Conservation (phyloP, 2,329 filamentous ascomycete genomes). For the Trichothecium roseum region DNA sequence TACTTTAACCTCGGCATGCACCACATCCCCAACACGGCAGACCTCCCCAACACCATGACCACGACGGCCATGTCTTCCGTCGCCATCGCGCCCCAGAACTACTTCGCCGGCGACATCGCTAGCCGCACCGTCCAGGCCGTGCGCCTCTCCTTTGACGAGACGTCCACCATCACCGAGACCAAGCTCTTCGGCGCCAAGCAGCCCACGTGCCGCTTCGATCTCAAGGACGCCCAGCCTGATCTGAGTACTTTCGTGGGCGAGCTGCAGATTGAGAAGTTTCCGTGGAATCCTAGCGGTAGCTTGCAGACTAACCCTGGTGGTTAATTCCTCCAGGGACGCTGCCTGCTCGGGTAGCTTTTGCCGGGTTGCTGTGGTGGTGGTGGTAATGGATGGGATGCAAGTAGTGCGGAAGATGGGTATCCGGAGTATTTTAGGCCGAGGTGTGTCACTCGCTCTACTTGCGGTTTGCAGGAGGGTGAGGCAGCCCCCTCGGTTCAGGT, state of each 20-base stretch:
- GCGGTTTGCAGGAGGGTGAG: too few species aligned
- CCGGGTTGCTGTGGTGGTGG: too few species aligned
- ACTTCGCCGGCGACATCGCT: conserved; percentile 19
- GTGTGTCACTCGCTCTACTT: too few species aligned
- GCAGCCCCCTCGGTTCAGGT: too few species aligned
- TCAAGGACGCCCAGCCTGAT: too few species aligned
- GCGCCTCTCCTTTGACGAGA: background rate
- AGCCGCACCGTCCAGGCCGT: background rate
- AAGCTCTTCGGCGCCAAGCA: conserved; percentile 20
- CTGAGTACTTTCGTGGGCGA: too few species aligned
- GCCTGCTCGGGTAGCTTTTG: too few species aligned
- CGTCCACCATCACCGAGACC: too few species aligned
- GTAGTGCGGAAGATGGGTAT: too few species aligned
- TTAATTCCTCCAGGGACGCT: too few species aligned
- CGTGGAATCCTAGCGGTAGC: background rate
- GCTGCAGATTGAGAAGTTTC: background rate
- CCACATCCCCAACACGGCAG: conserved; percentile 21
- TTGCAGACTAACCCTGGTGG: background rate
- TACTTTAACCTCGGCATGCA: conserved; percentile 41
- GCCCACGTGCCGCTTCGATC: conserved; percentile 12
- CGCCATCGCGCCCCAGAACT: conserved; percentile 28
- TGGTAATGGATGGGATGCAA: too few species aligned
- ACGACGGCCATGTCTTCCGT: conserved; percentile 28
- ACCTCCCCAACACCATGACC: conserved; percentile 38
- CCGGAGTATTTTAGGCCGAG: too few species aligned